A percentile compares a stretch with the other conserved stretches of the same genome.
These are phyloP conservation scores for Rhodotorula taiwanensis DNA, from an alignment of 768 basidiomycete species.

Conservation along the genomic window DNA sequence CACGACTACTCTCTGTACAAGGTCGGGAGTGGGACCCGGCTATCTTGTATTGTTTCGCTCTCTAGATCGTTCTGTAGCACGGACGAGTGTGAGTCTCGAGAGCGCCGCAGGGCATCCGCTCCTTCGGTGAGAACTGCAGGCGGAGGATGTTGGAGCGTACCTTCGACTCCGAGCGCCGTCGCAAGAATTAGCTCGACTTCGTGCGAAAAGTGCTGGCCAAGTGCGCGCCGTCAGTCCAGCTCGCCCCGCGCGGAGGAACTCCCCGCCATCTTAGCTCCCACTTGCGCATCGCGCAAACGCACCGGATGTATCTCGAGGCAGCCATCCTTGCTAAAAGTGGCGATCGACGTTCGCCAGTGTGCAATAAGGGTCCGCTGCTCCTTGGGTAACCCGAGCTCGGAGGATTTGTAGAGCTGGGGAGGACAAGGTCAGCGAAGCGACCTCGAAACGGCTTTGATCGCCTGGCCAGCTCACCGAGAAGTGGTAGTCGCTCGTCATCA, in stretches of 20 bases:
- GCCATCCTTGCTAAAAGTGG: not conserved
- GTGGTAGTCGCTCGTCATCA: not conserved
- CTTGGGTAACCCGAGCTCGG: not conserved
- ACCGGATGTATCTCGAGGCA: not conserved
- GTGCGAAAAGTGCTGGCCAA: not conserved
- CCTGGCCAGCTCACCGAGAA: slow-evolving; percentile 1
- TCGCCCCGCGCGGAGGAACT: too few species aligned
- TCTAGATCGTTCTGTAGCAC: too few species aligned
- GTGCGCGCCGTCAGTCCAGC: too few species aligned
- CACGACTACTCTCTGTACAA: too few species aligned
- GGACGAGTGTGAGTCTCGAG: too few species aligned
- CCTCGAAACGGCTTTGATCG: too few species aligned
- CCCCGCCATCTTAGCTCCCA: not conserved
- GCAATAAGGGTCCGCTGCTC: not conserved
- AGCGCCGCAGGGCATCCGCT: too few species aligned
- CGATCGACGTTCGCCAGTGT: not conserved
- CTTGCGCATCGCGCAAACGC: not conserved
- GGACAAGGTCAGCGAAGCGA: too few species aligned
- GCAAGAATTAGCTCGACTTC: not conserved
- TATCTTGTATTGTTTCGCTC: too few species aligned
- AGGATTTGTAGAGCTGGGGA: not conserved
- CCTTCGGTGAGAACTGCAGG: too few species aligned
- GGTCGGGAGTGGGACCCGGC: too few species aligned
- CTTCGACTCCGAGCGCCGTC: not conserved
- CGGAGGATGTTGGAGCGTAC: too few species aligned